phyloP scores from a whole-genome alignment of 2,329 filamentous ascomycete genomes.

The Apiospora pterosperma region DNA sequence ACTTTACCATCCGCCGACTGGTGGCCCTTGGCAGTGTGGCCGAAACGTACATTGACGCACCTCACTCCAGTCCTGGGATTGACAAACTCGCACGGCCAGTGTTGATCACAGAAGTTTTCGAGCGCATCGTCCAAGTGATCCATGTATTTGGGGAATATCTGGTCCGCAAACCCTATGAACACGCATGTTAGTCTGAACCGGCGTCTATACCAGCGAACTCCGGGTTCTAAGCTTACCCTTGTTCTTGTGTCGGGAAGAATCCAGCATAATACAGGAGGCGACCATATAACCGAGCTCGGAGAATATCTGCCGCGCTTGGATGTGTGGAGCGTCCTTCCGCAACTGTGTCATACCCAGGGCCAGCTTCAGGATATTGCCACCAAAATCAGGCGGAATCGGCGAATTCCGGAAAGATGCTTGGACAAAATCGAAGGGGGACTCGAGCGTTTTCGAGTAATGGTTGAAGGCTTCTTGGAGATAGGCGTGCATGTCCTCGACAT shows the following conservation, averaged over 20 bases:
- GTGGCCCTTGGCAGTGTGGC: slow-evolving; percentile 38
- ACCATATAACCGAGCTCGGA: slow-evolving; percentile 42
- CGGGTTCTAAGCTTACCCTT: slow-evolving; percentile 15
- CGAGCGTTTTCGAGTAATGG: slow-evolving; percentile 42
- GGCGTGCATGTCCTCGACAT: slow-evolving; percentile 40
- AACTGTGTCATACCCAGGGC: slow-evolving; percentile 21
- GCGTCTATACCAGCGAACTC: background rate
- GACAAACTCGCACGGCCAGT: slow-evolving; percentile 42
- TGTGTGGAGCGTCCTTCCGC: slow-evolving; percentile 6
- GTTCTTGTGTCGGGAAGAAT: slow-evolving; percentile 33
- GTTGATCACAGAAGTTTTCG: slow-evolving; percentile 38
- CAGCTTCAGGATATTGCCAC: slow-evolving; percentile 46
- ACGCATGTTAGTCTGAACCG: background rate
- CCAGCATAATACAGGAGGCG: slow-evolving; percentile 47
- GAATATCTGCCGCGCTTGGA: slow-evolving; percentile 34
- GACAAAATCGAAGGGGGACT: slow-evolving; percentile 49
- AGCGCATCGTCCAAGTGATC: slow-evolving; percentile 39
- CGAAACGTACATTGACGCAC: slow-evolving; percentile 34
- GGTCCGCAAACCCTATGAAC: slow-evolving; percentile 13
- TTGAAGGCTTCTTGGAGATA: slow-evolving; percentile 48
- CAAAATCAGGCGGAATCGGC: slow-evolving; percentile 44
- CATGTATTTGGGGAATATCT: slow-evolving; percentile 38
- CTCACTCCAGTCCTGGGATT: slow-evolving; percentile 14
- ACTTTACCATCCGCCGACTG: slow-evolving; percentile 39
- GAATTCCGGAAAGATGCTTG: slow-evolving; percentile 39